Evolutionary conservation across 768 basidiomycete genomes (phyloP).

Genomic region (Lactarius tabidus): DNA sequence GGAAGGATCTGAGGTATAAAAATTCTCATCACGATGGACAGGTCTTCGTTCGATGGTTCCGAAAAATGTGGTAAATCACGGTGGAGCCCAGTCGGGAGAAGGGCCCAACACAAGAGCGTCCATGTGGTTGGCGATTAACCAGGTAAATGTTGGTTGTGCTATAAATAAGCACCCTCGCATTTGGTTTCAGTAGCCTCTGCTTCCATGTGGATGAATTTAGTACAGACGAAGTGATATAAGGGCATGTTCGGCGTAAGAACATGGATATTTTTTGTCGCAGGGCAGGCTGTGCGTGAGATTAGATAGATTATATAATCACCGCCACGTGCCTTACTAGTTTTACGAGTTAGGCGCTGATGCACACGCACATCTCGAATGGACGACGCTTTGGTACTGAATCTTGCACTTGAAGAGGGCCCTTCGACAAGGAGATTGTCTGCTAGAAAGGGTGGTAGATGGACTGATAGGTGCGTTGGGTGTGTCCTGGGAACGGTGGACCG

Average conservation of each 20-base stretch:
- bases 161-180: neutral
- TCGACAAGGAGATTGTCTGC: neutral
- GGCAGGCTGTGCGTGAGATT: no score
- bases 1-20: no score
- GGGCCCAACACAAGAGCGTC: neutral
- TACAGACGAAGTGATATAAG: neutral
- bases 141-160: neutral
- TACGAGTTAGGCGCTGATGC: neutral
- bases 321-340: neutral
- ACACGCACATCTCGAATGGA: constrained; percentile 8
- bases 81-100: neutral
- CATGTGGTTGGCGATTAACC: neutral
- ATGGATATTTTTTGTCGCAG: no score
- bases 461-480: constrained; percentile 23
- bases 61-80: neutral
- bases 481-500: neutral
- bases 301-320: neutral
- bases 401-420: constrained; percentile 19
- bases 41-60: no score
- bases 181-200: neutral
- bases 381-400: constrained; percentile 24
- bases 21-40: no score
- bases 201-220: neutral
- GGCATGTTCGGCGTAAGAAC: neutral
- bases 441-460: constrained; percentile 26